Evolutionary conservation across 352 stramenopile genomes (phyloP), one percentile per base, ranked within the genome.

Genomic region (Pythium rhizo-oryzae): DNA sequence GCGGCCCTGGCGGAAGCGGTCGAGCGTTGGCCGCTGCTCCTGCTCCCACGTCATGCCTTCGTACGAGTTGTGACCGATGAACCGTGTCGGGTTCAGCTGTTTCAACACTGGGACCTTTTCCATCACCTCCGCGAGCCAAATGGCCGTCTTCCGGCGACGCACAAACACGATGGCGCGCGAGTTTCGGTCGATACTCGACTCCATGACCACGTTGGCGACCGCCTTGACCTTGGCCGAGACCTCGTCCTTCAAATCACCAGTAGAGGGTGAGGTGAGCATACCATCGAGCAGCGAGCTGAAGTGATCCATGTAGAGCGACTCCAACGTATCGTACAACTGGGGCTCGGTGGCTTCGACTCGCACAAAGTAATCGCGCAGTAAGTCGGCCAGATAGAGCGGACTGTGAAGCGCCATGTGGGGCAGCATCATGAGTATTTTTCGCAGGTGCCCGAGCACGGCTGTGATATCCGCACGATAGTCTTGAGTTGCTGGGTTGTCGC

Each of bases 91-190:
- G 50, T 91, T 94, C 1, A 94, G 62, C 24, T 74, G 67, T 8
- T 74, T 67, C 18, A 94, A 56, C 23, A 78, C 59, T 8, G 85
- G 75, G 16, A 93, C 52, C n/a, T 72, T 65, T 54, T 83, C 82
- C 81, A 93, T 91, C 1, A 80, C 78, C 56, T 83, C 87, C 4
- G 83, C 84, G 2, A 94, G 75, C 50, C 80, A 54, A 63, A 90
- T 82, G 1, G 86, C 86, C n/a, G 79, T 93, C 65, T 82, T 84
- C 19, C 86, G 79, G 9, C 80, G 78, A 8, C 77, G 75, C 11
- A 94, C 83, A 77, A 94, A 94, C 25, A 94, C 84, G 54, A 94
- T 94, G 18, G 80, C 84, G 23, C 86, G 80, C 5, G 81, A 91
- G 25, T 87, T 75, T 37, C 84, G 61, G n/a, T 75, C 75, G 50